Evolutionary conservation across 2,329 filamentous ascomycete species (phyloP).

Genomic region (Cryphonectria parasitica): DNA sequence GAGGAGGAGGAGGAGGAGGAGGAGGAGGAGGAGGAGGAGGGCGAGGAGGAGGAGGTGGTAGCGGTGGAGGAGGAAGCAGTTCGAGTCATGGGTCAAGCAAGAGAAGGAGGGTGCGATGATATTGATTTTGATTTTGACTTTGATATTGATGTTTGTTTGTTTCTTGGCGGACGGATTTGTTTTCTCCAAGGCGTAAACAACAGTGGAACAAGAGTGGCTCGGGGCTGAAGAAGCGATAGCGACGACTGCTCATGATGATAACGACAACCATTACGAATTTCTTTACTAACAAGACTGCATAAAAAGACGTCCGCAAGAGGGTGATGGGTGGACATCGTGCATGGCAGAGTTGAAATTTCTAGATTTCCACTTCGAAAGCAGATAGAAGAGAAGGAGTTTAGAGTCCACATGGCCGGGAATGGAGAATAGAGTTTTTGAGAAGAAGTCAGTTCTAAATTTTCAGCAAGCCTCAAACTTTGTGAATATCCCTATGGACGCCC

Average conservation of each 20-base stretch:
- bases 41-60: background rate
- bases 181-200: background rate
- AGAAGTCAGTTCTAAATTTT: background rate
- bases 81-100: background rate
- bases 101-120: slow-evolving; percentile 23
- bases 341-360: background rate
- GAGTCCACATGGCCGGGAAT: background rate
- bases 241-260: slow-evolving; percentile 9
- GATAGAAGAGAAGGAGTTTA: too few relatives aligned
- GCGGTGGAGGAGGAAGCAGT: slow-evolving; percentile 6
- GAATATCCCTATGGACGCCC: too few relatives aligned
- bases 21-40: slow-evolving; percentile 4
- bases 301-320: slow-evolving; percentile 6
- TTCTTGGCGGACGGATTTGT: background rate
- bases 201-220: background rate
- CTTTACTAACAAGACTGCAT: slow-evolving; percentile 4
- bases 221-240: background rate
- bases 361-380: background rate
- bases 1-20: slow-evolving; percentile 3
- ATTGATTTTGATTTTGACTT: background rate
- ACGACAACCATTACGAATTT: slow-evolving; percentile 6
- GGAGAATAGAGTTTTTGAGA: background rate
- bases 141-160: background rate
- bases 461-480: background rate
- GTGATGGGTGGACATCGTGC: background rate